Percentiles rank a stretch among this genome's conserved stretches.
Conservation (phyloP, 2,329 filamentous ascomycete species). For the Neonectria neomacrospora region DNA sequence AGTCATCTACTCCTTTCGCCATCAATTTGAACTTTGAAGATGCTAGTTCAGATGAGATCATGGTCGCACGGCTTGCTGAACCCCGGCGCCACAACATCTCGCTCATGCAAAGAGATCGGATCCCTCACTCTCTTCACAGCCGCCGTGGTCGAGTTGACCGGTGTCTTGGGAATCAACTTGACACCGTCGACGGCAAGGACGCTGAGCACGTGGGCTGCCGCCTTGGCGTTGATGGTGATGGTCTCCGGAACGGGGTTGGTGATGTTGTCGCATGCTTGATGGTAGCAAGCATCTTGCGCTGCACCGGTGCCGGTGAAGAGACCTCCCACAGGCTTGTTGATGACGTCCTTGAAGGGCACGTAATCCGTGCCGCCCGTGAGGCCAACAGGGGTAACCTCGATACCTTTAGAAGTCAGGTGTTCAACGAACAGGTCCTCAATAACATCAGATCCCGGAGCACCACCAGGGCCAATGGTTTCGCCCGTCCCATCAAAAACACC, state of each 20-base stretch:
- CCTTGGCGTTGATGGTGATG: slow-evolving; percentile 45
- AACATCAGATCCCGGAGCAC: slow-evolving; percentile 47
- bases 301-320: slow-evolving; percentile 64
- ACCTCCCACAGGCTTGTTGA: slow-evolving; percentile 63
- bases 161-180: slow-evolving; percentile 40
- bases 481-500: slow-evolving; percentile 52
- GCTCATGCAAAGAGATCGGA: slow-evolving; percentile 34
- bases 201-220: slow-evolving; percentile 60
- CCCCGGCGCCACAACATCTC: slow-evolving; percentile 18
- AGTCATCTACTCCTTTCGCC: not conserved
- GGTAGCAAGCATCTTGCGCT: slow-evolving; percentile 44
- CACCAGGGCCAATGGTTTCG: slow-evolving; percentile 51
- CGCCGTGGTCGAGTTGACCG: slow-evolving; percentile 30
- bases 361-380: slow-evolving; percentile 67
- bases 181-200: slow-evolving; percentile 39
- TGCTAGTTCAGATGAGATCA: slow-evolving; percentile 34
- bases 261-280: slow-evolving; percentile 53
- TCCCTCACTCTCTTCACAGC: slow-evolving; percentile 35
- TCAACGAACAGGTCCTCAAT: slow-evolving; percentile 50
- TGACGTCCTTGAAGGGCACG: slow-evolving; percentile 66
- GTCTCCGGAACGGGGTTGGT: slow-evolving; percentile 52
- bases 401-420: slow-evolving; percentile 47
- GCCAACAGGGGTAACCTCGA: slow-evolving; percentile 43
- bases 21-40: not conserved
- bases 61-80: slow-evolving; percentile 41